Conservation (phyloP, 805 yeast genomes). For the Metschnikowia shivogae region DNA sequence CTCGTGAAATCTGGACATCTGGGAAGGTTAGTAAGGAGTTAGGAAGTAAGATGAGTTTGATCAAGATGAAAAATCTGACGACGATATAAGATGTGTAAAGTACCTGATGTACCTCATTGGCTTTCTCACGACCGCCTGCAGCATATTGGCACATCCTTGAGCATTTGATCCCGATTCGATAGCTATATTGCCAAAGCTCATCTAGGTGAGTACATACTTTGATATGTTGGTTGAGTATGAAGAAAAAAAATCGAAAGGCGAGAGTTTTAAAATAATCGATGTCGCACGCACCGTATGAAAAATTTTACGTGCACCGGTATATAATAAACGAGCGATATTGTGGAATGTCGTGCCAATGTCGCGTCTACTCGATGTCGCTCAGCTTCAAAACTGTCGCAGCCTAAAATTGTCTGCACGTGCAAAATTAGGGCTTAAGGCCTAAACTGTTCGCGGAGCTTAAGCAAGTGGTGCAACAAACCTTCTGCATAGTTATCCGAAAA, state of each 20-base stretch:
- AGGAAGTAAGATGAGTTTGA: background rate
- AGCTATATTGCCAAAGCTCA: background rate
- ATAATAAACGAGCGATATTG: background rate
- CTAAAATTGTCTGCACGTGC: constrained; percentile 1
- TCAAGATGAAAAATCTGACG: too few relatives aligned
- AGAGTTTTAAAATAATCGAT: constrained; percentile 6
- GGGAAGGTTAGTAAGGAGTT: constrained; percentile 14
- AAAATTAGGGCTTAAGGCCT: constrained; percentile 4
- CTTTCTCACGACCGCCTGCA: too few relatives aligned
- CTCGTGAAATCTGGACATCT: constrained; percentile 94
- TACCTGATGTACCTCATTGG: too few relatives aligned
- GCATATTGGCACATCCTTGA: too few relatives aligned
- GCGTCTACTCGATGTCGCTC: background rate
- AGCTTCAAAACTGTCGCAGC: background rate
- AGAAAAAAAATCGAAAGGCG: constrained; percentile 9
- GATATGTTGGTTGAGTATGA: constrained; percentile 15
- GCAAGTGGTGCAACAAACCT: background rate
- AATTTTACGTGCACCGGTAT: constrained; percentile 14
- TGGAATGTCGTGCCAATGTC: constrained; percentile 13
- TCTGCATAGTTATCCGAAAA: too few relatives aligned
- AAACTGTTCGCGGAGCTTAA: background rate
- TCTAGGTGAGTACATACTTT: constrained; percentile 12
- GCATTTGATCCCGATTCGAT: background rate
- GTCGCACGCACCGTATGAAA: constrained; percentile 18
- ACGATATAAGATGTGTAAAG: background rate